Conservation (phyloP, 2,329 filamentous ascomycete genomes). For the Zymoseptoria pseudotritici region DNA sequence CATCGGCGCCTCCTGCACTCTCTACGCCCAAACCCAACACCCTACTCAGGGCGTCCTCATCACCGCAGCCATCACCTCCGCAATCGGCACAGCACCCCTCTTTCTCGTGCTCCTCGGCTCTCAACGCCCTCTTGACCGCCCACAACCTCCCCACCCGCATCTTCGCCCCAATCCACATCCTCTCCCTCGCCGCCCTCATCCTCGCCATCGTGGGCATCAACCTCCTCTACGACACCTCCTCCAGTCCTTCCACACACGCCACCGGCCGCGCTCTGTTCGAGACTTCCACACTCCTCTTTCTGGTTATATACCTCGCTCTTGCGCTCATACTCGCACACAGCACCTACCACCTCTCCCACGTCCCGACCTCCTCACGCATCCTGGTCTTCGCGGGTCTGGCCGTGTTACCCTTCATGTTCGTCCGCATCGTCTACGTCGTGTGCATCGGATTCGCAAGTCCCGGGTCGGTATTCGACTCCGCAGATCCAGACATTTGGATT, state of each 20-base stretch:
- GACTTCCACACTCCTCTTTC: constrained; percentile 12
- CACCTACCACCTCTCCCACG: neutral
- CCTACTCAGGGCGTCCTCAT: constrained; percentile 12
- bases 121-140: constrained; percentile 15
- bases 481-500: constrained; percentile 13
- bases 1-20: constrained; percentile 18
- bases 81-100: constrained; percentile 22
- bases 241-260: too few species aligned
- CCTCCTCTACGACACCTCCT: too few species aligned
- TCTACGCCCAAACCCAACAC: constrained; percentile 21
- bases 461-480: constrained; percentile 16
- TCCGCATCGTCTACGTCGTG: constrained; percentile 32
- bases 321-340: neutral
- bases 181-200: constrained; percentile 18
- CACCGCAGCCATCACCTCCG: constrained; percentile 21
- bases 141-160: constrained; percentile 6
- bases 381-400: constrained; percentile 20
- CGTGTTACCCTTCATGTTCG: constrained; percentile 24
- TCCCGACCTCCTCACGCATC: constrained; percentile 9
- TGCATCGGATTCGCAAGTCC: constrained; percentile 12
- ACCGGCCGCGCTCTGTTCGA: too few species aligned
- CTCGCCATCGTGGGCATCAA: constrained; percentile 19
- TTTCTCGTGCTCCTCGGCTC: constrained; percentile 13
- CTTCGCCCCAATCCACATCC: constrained; percentile 18
- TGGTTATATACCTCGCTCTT: constrained; percentile 15